Percentiles rank a stretch among this genome's conserved stretches.
Evolutionary conservation across 768 basidiomycete species (phyloP).

Genomic region (Termitomyces sp.): DNA sequence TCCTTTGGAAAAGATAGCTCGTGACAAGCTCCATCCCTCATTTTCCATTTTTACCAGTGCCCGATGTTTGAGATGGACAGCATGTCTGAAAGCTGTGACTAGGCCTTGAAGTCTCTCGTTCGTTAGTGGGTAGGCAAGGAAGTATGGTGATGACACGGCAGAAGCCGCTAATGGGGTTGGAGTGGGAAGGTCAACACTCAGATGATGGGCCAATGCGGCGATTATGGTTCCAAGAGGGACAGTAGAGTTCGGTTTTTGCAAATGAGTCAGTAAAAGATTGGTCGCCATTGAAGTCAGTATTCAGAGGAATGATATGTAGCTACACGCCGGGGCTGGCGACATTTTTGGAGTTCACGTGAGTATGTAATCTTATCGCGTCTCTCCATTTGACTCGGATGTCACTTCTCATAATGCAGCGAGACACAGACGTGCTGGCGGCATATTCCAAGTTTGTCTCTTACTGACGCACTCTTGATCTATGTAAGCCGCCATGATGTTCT

Average conservation of each 20-base stretch:
- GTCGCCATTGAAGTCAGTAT: constrained; percentile 12
- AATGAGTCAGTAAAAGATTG: constrained; percentile 41
- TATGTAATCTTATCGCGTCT: neutral
- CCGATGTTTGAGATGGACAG: constrained; percentile 47
- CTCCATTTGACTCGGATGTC: no score
- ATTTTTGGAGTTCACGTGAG: neutral
- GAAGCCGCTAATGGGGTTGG: constrained; percentile 57
- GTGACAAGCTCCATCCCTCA: constrained; percentile 26
- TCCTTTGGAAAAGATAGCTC: constrained; percentile 32
- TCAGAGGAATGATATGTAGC: neutral
- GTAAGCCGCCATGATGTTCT: neutral
- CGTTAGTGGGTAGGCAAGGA: constrained; percentile 37
- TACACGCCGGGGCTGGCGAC: neutral
- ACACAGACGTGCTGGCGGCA: neutral
- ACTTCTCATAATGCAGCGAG: neutral
- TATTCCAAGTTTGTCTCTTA: neutral
- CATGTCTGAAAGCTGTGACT: constrained; percentile 54
- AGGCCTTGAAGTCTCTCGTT: constrained; percentile 45
- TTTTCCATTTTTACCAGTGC: constrained; percentile 29
- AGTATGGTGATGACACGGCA: constrained; percentile 51
- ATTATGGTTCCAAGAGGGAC: constrained; percentile 46
- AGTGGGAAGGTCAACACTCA: constrained; percentile 41
- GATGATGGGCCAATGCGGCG: constrained; percentile 54
- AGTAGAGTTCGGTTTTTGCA: constrained; percentile 39
- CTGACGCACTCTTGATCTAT: neutral